Evolutionary conservation across 2,329 filamentous ascomycete species (phyloP).

Genomic region (Phaeosphaeriaceae sp.): DNA sequence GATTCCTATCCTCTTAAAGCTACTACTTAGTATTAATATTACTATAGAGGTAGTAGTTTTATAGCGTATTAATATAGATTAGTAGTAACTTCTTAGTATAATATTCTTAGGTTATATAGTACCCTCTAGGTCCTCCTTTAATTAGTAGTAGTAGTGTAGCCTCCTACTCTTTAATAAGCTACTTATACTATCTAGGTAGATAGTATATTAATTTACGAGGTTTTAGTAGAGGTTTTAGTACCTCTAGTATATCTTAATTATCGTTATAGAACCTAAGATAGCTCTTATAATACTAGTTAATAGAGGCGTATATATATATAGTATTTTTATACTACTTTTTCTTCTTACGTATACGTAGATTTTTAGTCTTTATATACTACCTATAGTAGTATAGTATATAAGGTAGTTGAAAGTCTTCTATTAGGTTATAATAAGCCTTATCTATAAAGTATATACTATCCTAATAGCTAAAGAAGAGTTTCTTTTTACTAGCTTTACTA

Average conservation of each 20-base stretch:
- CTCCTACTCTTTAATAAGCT: neutral
- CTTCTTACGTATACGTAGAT: neutral
- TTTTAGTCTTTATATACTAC: neutral
- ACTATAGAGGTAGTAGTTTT: neutral
- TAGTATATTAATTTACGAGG: neutral
- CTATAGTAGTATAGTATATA: neutral
- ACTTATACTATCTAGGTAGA: neutral
- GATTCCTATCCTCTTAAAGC: conserved; percentile 11
- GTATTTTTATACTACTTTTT: neutral
- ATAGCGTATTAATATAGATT: neutral
- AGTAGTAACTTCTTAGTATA: conserved; percentile 6
- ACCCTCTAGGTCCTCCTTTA: neutral
- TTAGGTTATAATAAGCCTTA: neutral
- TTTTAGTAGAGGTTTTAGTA: neutral
- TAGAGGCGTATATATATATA: neutral
- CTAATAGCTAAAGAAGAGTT: neutral
- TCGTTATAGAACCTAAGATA: neutral
- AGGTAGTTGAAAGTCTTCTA: neutral
- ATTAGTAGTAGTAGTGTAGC: neutral
- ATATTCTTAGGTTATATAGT: conserved; percentile 1
- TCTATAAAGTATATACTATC: neutral
- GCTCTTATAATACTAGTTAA: neutral
- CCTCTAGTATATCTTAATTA: neutral
- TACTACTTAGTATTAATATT: neutral
- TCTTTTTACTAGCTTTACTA: neutral